These are phyloP conservation scores for Fraxinus quadrangulata DNA, from an alignment of 257 asterid species.

Conservation along the genomic window DNA sequence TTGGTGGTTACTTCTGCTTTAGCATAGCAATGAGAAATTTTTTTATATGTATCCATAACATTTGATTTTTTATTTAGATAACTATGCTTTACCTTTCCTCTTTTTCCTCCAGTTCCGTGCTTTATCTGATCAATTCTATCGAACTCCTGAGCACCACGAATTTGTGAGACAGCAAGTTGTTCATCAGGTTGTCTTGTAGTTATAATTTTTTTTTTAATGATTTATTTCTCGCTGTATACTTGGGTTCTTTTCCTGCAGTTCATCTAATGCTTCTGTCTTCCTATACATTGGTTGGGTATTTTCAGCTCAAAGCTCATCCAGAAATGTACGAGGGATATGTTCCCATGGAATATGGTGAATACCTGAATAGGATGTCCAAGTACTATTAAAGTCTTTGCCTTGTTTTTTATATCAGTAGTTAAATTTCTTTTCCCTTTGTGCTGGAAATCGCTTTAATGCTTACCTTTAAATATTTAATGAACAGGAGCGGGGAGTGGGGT, in stretches of 20 bases:
- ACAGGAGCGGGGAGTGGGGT: slow-evolving; percentile 93
- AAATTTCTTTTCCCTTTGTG: slow-evolving; percentile 2
- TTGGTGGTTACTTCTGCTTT: not conserved
- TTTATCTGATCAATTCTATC: slow-evolving; percentile 91
- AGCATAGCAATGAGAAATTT: not conserved
- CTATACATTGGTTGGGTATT: slow-evolving; percentile 33
- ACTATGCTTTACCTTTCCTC: slow-evolving; percentile 10
- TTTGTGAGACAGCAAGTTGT: slow-evolving; percentile 89
- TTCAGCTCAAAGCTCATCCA: slow-evolving; percentile 82
- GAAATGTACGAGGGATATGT: slow-evolving; percentile 88
- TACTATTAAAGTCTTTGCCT: slow-evolving; percentile 34
- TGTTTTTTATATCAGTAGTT: not conserved
- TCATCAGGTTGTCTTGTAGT: slow-evolving; percentile 58
- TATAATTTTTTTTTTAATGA: not conserved
- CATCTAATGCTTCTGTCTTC: slow-evolving; percentile 23
- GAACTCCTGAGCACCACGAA: slow-evolving; percentile 87
- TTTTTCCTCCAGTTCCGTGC: slow-evolving; percentile 50
- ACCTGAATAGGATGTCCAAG: slow-evolving; percentile 75
- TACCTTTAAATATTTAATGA: slow-evolving; percentile 28
- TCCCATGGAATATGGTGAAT: slow-evolving; percentile 89
- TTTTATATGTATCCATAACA: not conserved
- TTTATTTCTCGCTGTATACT: slow-evolving; percentile 21
- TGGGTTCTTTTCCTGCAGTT: not conserved
- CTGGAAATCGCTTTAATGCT: slow-evolving; percentile 3
- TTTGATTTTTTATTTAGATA: not conserved